A percentile compares a stretch with the other conserved stretches of the same genome.
Conservation (phyloP, 805 yeast species). For the Blastobotrys attinorum region DNA sequence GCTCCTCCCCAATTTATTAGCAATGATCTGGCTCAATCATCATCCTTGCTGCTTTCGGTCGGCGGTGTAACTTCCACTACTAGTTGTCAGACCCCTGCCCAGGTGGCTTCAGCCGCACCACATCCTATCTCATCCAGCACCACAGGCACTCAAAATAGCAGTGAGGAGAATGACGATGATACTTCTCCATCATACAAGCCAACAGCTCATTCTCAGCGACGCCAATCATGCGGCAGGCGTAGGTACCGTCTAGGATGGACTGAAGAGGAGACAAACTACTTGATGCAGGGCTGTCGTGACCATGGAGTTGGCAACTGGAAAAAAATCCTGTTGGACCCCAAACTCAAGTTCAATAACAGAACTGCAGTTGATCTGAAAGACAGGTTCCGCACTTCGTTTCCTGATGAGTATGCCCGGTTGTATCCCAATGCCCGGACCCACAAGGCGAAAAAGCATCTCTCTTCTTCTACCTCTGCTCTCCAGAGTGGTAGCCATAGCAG, state of each 20-base stretch:
- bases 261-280: constrained; percentile 34
- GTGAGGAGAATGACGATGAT: too few species aligned
- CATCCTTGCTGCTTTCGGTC: too few species aligned
- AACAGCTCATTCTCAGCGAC: too few species aligned
- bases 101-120: too few species aligned
- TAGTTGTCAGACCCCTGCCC: too few species aligned
- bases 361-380: constrained; percentile 40
- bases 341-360: constrained; percentile 34
- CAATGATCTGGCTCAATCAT: too few species aligned
- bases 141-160: too few species aligned
- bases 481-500: not conserved
- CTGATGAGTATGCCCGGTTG: constrained; percentile 36
- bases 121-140: too few species aligned
- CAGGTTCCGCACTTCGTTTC: constrained; percentile 38
- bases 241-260: constrained; percentile 36
- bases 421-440: constrained; percentile 40
- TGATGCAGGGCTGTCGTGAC: constrained; percentile 36
- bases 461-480: not conserved
- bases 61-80: too few species aligned
- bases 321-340: constrained; percentile 35
- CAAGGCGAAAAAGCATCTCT: constrained; percentile 23
- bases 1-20: too few species aligned
- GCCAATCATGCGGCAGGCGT: too few species aligned
- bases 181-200: too few species aligned
- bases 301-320: constrained; percentile 42